Evolutionary conservation across 495 filamentous ascomycete species (phyloP).

Genomic region (Staphylotrichum longicolle): DNA sequence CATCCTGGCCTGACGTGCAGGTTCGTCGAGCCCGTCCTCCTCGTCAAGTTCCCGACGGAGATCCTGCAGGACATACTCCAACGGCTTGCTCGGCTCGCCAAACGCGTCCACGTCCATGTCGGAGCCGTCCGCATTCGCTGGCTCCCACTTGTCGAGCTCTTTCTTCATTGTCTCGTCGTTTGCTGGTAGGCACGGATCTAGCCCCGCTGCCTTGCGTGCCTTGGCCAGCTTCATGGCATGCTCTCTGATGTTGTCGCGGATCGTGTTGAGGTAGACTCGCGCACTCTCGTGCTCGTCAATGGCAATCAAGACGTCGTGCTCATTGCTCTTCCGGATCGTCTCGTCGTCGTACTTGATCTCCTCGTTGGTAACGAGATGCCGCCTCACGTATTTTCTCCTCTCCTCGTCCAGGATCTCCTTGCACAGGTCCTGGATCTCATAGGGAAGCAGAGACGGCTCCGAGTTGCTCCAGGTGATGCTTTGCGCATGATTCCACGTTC

Average conservation of each 20-base stretch:
- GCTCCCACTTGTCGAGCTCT: conserved; percentile 24
- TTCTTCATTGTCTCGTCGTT: conserved; percentile 19
- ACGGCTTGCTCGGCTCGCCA: conserved; percentile 2
- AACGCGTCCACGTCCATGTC: conserved; percentile 17
- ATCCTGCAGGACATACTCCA: conserved; percentile 15
- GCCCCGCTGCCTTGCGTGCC: conserved; percentile 43
- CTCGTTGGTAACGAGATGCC: conserved; percentile 47
- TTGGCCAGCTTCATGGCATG: conserved; percentile 50
- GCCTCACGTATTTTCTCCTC: conserved; percentile 62
- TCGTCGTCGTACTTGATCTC: conserved; percentile 62
- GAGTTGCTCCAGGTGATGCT: conserved; percentile 73
- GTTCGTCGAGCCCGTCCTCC: conserved; percentile 9
- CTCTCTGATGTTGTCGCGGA: conserved; percentile 63
- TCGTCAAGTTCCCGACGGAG: conserved; percentile 12
- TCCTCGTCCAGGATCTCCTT: conserved; percentile 62
- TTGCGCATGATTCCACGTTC: conserved; percentile 85
- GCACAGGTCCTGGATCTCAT: conserved; percentile 67
- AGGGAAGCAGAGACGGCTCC: conserved; percentile 66
- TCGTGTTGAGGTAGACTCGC: conserved; percentile 74
- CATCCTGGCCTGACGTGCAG: conserved; percentile 5
- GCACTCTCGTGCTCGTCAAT: conserved; percentile 85
- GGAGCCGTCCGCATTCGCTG: conserved; percentile 6
- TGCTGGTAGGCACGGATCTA: conserved; percentile 35
- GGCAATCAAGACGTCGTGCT: conserved; percentile 33
- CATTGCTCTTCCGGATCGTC: conserved; percentile 52